Evolutionary conservation across 805 yeast species (phyloP), one percentile per base, ranked within the genome.

Genomic region (Monosporozyma unispora): DNA sequence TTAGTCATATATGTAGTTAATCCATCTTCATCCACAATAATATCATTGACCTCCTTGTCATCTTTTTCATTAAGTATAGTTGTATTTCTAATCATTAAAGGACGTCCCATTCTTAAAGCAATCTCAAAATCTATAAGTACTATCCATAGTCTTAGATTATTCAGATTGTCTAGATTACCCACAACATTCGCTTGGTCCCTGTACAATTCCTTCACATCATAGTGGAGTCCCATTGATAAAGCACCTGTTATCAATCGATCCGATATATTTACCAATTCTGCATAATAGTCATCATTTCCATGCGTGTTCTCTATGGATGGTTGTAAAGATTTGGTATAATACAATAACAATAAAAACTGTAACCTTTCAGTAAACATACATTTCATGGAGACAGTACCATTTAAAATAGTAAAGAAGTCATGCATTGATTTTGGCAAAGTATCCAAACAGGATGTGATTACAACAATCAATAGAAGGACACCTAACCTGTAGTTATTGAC

Each of bases 361-460:
- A 53, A 54, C 22, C 59, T 56, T 44, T 66, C 69, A 8, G 62
- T 27, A 39, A 52, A 65, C 49, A 53, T 58, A 14, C 51, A 53
- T 45, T 64, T 64, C 2, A 58, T 58, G 7, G 65, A 54, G 3
- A 57, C 29, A n/a, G 56, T 49, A 1, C 69, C 69, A 16, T 51
- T 50, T 28, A 66, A 39, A 39, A 52, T 52, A 1, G 56, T 54
- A 12, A 58, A 46, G 22, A 63, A 58, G 11, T 49, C 44, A 14
- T 51, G 47, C 5, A 65, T 35, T 7, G 57, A 37, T 1, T 37
- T 27, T 9, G 69, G 69, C 1, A 54, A 23, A 11, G 40, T 25
- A 16, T 43, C 28, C 25, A 41, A 48, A 41, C 44, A 63, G 18
- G 52, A 48, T 2, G 53, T 55, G 4, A 59, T 45, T 7, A 49